Base-by-base conservation (phyloP, 352 stramenopile species). In the Chrysophaeum taylorii region DNA sequence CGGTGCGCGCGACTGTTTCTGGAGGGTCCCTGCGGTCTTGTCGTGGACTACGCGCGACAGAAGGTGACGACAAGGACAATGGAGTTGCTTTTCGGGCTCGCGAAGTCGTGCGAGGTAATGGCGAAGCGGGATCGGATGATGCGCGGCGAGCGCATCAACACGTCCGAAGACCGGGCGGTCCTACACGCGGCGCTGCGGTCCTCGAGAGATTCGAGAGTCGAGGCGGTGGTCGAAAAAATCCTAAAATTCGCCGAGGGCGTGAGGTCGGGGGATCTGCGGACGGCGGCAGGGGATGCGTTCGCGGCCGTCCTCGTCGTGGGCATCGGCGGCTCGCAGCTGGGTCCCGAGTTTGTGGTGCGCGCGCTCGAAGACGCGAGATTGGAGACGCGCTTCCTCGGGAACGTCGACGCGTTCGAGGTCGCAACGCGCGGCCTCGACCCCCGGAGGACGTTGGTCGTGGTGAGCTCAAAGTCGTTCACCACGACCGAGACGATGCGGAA, bases 401-500 rank as follows among this genome's bases (percentile, higher is more conserved):
- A 99, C 79, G 94, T 99, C 5, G 95, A 99, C 86, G 94, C 94
- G n/a, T 92, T 98, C 12, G 94, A 98, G 77, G 93, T 98, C 0
- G 89, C 5, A n/a, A n/a, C n/a, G n/a, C n/a, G n/a, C n/a, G n/a
- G n/a, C n/a, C n/a, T 98, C 1, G 89, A 98, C 84, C 92, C 94
- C 0, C 92, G 97, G 76, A 89, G 96, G 78, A 98, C 94, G 0
- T 78, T 99, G 7, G 91, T 99, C 57, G 87, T 99, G 31, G 90
- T 99, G 68, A 92, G 97, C n/a, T 97, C 89, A 57, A 98, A 98
- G 84, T 98, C 94, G 0, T 99, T 99, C 79, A 98, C 92, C 12
- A 99, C 94, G 4, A 92, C 93, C 1, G 94, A 99, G 84, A 99
- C 94, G 25, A 99, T 99, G 94, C 83, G 98, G 60, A 99, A 99